Percentiles rank a stretch among this genome's conserved stretches.
Conservation (phyloP, 2,329 filamentous ascomycete species). For the Microdochium trichocladiopsis region DNA sequence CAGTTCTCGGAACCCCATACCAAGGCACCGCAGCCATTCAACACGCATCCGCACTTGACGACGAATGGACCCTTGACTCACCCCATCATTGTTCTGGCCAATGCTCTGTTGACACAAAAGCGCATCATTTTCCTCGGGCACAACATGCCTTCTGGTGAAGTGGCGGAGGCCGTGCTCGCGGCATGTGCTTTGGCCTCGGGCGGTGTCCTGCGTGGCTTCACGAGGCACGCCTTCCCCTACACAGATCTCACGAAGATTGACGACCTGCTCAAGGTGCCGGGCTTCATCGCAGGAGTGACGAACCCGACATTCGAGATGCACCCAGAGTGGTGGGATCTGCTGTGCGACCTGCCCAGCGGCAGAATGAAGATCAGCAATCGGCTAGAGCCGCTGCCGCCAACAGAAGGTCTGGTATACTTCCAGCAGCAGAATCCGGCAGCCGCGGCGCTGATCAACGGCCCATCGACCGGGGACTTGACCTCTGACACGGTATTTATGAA, state of each 20-base stretch:
- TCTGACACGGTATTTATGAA: constrained; percentile 88
- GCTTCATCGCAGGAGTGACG: constrained; percentile 95
- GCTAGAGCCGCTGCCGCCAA: constrained; percentile 73
- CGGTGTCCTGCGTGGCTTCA: constrained; percentile 87
- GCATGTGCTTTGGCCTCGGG: constrained; percentile 91
- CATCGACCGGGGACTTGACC: constrained; percentile 55
- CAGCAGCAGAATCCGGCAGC: constrained; percentile 67
- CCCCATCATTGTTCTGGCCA: constrained; percentile 89
- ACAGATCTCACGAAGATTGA: constrained; percentile 98
- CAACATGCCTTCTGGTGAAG: constrained; percentile 89
- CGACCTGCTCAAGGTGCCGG: constrained; percentile 88
- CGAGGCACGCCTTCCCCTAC: constrained; percentile 93
- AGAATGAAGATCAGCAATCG: constrained; percentile 90
- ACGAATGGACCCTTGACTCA: constrained; percentile 87
- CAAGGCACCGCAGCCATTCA: constrained; percentile 78
- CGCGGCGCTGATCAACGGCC: constrained; percentile 38
- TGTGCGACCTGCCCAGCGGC: constrained; percentile 88
- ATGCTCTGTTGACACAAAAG: constrained; percentile 93
- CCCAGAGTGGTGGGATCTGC: constrained; percentile 95
- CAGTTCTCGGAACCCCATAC: constrained; percentile 81
- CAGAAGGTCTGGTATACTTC: constrained; percentile 82
- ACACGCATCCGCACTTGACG: constrained; percentile 84
- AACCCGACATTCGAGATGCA: constrained; percentile 95
- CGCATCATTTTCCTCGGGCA: constrained; percentile 93
- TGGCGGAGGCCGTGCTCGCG: constrained; percentile 96